Evolutionary conservation across 768 basidiomycete species (phyloP), one percentile per base, ranked within the genome.

Genomic region (Psilocybe cubensis): DNA sequence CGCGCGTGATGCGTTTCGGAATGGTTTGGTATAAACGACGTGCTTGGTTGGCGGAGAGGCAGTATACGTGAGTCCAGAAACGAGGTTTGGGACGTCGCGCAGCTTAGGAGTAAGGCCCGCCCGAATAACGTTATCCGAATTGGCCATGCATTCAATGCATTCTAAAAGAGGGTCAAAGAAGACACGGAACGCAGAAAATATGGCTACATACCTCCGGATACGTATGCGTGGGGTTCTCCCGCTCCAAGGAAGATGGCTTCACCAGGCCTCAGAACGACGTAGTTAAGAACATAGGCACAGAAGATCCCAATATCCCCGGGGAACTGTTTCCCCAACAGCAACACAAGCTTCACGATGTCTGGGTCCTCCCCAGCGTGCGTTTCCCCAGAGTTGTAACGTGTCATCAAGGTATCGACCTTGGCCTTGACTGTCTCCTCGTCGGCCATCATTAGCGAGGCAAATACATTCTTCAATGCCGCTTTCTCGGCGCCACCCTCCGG

Each of bases 81-180:
- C 80, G 41, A 99, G 86, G 61, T 96, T 98, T 9, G 88, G 86
- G 31, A 99, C 87, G 70, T 99, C 97, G 52, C 97, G 88, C 28
- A 93, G 82, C 74, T 99, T 99, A 1, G 97, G 96, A 0, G 97
- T 99, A 38, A 99, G 86, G 12, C 97, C 97, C 6, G 97, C 97
- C 28, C 97, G 92, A 62, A 99, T 96, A 72, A 99, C 97, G 71
- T 98, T 98, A 76, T 99, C 97, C 0, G 94, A 96, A 60, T 96
- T 96, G 23, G 96, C 96, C 96, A 98, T 98, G 76, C 94, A 96
- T 69, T 98, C 97, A 68, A 98, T 94, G 72, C 96, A 96, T 68
- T 99, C 96, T 96, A 66, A 4, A 38, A 52, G 27, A 53, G 48
- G 14, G 31, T 23, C 27, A 17, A 38, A 60, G 57, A 25, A 64